Evolutionary conservation across 2,329 filamentous ascomycete species (phyloP).

Genomic region (Xylariaceae sp.): DNA sequence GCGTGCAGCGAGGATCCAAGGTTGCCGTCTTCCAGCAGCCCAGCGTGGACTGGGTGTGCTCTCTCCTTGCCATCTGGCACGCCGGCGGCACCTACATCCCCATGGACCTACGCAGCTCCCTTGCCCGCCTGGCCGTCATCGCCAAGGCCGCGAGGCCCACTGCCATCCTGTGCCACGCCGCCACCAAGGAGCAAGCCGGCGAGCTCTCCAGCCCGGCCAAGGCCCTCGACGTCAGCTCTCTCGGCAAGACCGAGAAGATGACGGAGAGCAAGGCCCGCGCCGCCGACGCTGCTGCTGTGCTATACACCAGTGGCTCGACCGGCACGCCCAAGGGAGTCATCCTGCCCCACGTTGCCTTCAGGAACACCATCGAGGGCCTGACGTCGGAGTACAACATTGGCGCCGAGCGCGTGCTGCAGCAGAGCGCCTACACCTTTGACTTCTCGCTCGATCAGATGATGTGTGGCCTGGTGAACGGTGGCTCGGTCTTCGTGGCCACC

Average conservation of each 20-base stretch:
- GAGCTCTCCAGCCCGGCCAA: not conserved
- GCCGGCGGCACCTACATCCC: constrained; percentile 32
- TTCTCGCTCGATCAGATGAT: constrained; percentile 31
- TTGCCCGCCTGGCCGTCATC: constrained; percentile 5
- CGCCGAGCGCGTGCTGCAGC: constrained; percentile 26
- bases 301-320: constrained; percentile 18
- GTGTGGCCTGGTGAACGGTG: constrained; percentile 28
- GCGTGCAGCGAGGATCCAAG: constrained; percentile 8
- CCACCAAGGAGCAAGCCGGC: constrained; percentile 1
- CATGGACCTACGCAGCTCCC: constrained; percentile 28
- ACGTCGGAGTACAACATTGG: constrained; percentile 9
- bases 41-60: constrained; percentile 25
- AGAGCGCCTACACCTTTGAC: constrained; percentile 34
- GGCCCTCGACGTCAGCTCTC: not conserved
- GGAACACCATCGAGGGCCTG: constrained; percentile 20
- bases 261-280: not conserved
- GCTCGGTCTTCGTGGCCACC: constrained; percentile 27
- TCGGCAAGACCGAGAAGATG: not conserved
- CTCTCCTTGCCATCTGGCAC: constrained; percentile 32
- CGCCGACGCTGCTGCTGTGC: constrained; percentile 8
- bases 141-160: constrained; percentile 1
- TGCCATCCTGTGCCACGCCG: constrained; percentile 2
- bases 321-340: constrained; percentile 29
- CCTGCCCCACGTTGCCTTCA: constrained; percentile 18
- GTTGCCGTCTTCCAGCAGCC: constrained; percentile 35